A percentile compares a stretch with the other conserved stretches of the same genome.
Evolutionary conservation across 257 asterid genomes (phyloP).

Genomic region (Henckelia pumila): DNA sequence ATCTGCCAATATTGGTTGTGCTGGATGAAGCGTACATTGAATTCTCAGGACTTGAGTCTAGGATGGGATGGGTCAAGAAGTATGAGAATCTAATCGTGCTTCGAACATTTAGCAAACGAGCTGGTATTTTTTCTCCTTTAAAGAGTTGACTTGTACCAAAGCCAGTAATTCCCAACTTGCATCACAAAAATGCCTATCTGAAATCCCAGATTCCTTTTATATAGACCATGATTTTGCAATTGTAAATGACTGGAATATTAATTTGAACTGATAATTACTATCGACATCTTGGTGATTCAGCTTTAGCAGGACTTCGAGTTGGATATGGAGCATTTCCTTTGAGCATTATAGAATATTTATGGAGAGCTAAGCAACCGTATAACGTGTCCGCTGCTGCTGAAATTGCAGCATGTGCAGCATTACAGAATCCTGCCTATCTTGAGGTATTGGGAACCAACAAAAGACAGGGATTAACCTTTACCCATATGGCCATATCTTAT

Average conservation of each 20-base stretch:
- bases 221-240: not conserved
- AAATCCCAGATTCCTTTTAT: not conserved
- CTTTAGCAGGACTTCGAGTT: constrained; percentile 90
- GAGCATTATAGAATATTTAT: constrained; percentile 83
- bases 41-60: constrained; percentile 80
- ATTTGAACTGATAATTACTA: constrained; percentile 6
- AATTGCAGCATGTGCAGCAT: constrained; percentile 92
- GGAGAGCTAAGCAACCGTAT: constrained; percentile 99
- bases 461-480: not conserved
- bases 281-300: constrained; percentile 42
- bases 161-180: constrained; percentile 2
- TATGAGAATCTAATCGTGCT: constrained; percentile 90
- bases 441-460: constrained; percentile 49
- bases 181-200: not conserved
- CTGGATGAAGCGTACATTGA: constrained; percentile 97
- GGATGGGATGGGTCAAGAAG: constrained; percentile 97
- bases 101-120: constrained; percentile 97
- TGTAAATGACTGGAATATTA: not conserved
- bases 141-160: not conserved
- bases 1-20: constrained; percentile 78
- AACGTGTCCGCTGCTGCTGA: constrained; percentile 98
- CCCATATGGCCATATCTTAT: not conserved
- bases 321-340: constrained; percentile 96
- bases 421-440: constrained; percentile 71
- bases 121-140: constrained; percentile 49